These are phyloP conservation scores for Strobilomyces confusus DNA, from an alignment of 768 basidiomycete species.

Conservation along the genomic window DNA sequence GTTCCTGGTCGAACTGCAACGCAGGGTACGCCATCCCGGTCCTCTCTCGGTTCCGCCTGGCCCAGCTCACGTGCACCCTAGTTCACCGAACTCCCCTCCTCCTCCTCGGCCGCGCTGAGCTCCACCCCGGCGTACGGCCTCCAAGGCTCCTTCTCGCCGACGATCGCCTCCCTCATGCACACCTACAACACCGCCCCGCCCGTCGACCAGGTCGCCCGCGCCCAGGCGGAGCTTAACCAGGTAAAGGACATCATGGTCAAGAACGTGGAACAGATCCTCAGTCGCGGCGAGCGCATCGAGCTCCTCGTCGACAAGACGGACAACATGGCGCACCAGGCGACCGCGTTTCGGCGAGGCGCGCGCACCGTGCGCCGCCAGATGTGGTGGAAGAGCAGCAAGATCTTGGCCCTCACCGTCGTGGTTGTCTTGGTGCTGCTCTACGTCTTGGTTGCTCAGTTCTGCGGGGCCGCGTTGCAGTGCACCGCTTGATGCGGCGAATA, in stretches of 20 bases:
- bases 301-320: slow-evolving; percentile 97
- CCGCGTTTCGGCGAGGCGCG: slow-evolving; percentile 88
- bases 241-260: slow-evolving; percentile 98
- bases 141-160: slow-evolving; percentile 68
- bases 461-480: slow-evolving; percentile 78
- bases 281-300: slow-evolving; percentile 92
- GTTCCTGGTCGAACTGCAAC: slow-evolving; percentile 84
- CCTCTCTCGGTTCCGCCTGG: neutral
- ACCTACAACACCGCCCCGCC: slow-evolving; percentile 89
- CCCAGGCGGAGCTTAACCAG: slow-evolving; percentile 82
- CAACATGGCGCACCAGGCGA: slow-evolving; percentile 89
- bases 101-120: slow-evolving; percentile 50
- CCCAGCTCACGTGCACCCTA: slow-evolving; percentile 19
- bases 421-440: slow-evolving; percentile 77
- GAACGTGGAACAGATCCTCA: slow-evolving; percentile 95
- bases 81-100: slow-evolving; percentile 62
- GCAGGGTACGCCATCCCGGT: slow-evolving; percentile 44
- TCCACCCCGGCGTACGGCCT: slow-evolving; percentile 55
- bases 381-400: slow-evolving; percentile 86
- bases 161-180: slow-evolving; percentile 72
- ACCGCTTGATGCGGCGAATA: slow-evolving; percentile 15
- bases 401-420: slow-evolving; percentile 60
- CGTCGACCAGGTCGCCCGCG: slow-evolving; percentile 82
- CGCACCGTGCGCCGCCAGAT: slow-evolving; percentile 77
- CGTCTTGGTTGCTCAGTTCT: slow-evolving; percentile 84